Evolutionary conservation across 1,284 basidiomycete species (phyloP), one percentile per base, ranked within the genome.

Genomic region (Psilocybe mexicana): DNA sequence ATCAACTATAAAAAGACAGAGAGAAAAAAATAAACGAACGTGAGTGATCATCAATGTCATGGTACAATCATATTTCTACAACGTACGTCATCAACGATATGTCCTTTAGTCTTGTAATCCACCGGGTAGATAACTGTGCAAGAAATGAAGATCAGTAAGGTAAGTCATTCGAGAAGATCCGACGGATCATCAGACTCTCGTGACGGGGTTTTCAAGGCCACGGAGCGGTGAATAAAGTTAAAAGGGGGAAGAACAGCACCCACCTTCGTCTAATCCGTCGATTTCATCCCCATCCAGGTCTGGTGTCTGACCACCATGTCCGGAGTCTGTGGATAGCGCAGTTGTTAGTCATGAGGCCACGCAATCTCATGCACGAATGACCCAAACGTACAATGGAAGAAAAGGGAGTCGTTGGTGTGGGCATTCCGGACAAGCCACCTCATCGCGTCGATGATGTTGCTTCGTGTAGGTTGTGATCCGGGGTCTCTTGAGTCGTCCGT

Each of bases 371-470:
- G 8, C 8, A 33, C 30, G 30, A 6, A 33, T 33, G 30, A 33
- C 30, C 3, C 8, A 45, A 18, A 72, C 85, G 55, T 68, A 88
- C 88, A 96, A 66, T 96, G 93, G 72, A 96, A 90, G 72, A 96
- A 93, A 8, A 96, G 74, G 1, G 93, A 88, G 71, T 96, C 94
- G 63, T 96, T 81, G 3, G 82, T 76, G 30, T 78, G 76, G 1
- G 94, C 93, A 59, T 80, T 85, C 26, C 77, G 73, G 2, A 96
- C 91, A n/a, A 96, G 83, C 94, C 94, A 96, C 45, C 77, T 79
- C 91, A 95, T 94, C 0, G 87, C 92, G 25, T 82, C 79, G n/a
- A 93, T 68, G 61, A 97, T 92, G 70, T 96, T 96, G 59, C 74
- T 75, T 55, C 82, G 78, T 0, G 93, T 96, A 0, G 94, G 94